Evolutionary conservation across 805 yeast genomes (phyloP), one percentile per base, ranked within the genome.

Genomic region (Spathaspora passalidarum): DNA sequence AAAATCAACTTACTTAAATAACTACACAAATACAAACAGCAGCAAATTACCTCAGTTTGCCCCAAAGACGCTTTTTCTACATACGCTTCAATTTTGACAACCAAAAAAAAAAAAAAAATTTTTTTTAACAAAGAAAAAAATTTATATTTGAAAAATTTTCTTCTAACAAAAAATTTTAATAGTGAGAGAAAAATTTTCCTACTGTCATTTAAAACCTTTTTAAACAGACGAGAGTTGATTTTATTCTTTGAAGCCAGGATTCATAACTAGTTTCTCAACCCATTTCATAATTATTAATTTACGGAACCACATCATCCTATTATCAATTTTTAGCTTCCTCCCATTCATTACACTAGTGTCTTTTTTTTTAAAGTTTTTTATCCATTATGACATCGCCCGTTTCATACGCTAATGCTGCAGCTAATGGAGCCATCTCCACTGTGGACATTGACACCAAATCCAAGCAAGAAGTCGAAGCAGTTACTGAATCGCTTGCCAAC

Each of bases 371-470:
- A 35, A 16, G 36, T 32, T 35, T 25, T n/a, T 35, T 5, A 34
- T 38, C 40, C 43, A 48, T 14, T 21, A 59, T 56, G 64, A 45
- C 59, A 34, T 43, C 56, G 45, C 54, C 69, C 34, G 59, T 68
- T 36, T 69, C 75, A 29, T 70, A 70, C 53, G 76, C 76, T 47
- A 68, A 70, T 49, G 63, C 65, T 43, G 75, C 73, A 50, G 75
- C 75, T 49, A 63, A 61, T 45, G 72, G 69, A 36, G 21, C 48
- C 13, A 17, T 11, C 18, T 11, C 43, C 32, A 14, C 44, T 17
- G 40, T 41, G 41, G 18, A 50, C 18, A n/a, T 50, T 21, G 45
- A 36, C 9, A 40, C 49, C 14, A 34, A 14, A 10, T 8, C 49
- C 13, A 35, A 14, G 10, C 17, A 26, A 16, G 45, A 40, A 21